Evolutionary conservation across 202 grass and related monocot genomes (phyloP).

Genomic region (Digitaria exilis): DNA sequence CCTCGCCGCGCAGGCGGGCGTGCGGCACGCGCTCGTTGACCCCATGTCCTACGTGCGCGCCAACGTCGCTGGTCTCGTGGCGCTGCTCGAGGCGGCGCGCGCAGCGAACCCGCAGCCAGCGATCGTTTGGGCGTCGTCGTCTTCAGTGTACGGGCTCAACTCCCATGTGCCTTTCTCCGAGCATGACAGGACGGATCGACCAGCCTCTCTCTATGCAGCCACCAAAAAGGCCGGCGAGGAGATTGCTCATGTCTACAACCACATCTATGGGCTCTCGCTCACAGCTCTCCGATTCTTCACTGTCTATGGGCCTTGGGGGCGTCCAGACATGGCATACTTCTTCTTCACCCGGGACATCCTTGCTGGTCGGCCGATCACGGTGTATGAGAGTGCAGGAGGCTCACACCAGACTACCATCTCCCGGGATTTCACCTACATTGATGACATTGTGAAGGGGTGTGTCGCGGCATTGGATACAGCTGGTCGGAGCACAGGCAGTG

Average conservation of each 20-base stretch:
- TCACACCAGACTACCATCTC: slow-evolving; percentile 68
- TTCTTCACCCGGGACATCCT: slow-evolving; percentile 92
- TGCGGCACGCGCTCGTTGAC: slow-evolving; percentile 78
- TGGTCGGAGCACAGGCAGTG: slow-evolving; percentile 60
- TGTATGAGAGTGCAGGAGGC: slow-evolving; percentile 70
- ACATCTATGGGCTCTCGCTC: slow-evolving; percentile 91
- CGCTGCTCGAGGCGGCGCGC: slow-evolving; percentile 71
- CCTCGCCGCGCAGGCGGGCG: slow-evolving; percentile 90
- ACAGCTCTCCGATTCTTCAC: slow-evolving; percentile 86
- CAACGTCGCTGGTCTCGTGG: slow-evolving; percentile 72
- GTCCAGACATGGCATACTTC: slow-evolving; percentile 91
- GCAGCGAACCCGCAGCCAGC: slow-evolving; percentile 72
- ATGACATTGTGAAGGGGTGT: slow-evolving; percentile 88
- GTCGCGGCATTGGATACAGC: slow-evolving; percentile 79
- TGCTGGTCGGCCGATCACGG: slow-evolving; percentile 62
- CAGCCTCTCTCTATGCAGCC: slow-evolving; percentile 88
- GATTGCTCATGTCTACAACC: slow-evolving; percentile 94
- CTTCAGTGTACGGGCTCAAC: slow-evolving; percentile 83
- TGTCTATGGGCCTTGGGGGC: slow-evolving; percentile 88
- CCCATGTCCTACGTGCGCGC: slow-evolving; percentile 79
- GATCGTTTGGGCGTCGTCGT: slow-evolving; percentile 87
- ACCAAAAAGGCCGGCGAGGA: slow-evolving; percentile 96
- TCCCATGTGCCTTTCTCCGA: slow-evolving; percentile 87
- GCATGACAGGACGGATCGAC: slow-evolving; percentile 86
- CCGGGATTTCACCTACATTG: slow-evolving; percentile 87